Base-by-base conservation (phyloP, 306 rosid genomes). In the Ormosia emarginata region DNA sequence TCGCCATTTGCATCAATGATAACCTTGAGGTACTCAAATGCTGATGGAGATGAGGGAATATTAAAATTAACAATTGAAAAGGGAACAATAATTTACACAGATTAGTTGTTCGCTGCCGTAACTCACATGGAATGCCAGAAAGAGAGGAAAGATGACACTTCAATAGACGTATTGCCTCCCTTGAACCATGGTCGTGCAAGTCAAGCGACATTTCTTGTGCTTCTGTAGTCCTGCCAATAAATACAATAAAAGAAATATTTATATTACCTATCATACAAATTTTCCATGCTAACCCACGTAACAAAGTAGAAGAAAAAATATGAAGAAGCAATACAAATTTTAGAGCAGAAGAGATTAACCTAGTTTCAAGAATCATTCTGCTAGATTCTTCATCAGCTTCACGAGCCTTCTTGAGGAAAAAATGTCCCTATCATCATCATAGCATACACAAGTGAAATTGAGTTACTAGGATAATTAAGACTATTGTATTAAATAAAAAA, bases 351-450 rank as follows among this genome's bases (percentile, higher is more conserved):
- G 73, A 70, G 61, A 82, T 83, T 75, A 33, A 92, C 99, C 86
- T 84, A n/a, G 91, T 82, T 71, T 85, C 85, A 44, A 90, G 69
- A 86, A 90, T 88, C 87, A 88, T 84, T 86, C 80, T 85, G 85
- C 62, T 87, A 30, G 94, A 93, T 79, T 93, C 92, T 64, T 93
- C 96, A 53, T 95, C 94, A 33, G 94, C 94, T 58, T 90, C 96
- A 2, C 50, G 68, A 14, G 96, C 92, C 84, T 88, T 92, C 4
- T 81, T 40, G 2, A 29, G 76, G 52, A 85, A 94, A 83, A 90
- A 86, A 3, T 87, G 85, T 4, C 94, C 98, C 98, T 94, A 91
- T 41, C 79, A 85, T 74, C 55, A 41, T 39, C 59, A 84, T 24
- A 76, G 78, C 59, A 78, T 43, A 66, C 66, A 17, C 65, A 40